phyloP scores from a whole-genome alignment of 31 red algal species.

The Asparagopsis taxiformis region DNA sequence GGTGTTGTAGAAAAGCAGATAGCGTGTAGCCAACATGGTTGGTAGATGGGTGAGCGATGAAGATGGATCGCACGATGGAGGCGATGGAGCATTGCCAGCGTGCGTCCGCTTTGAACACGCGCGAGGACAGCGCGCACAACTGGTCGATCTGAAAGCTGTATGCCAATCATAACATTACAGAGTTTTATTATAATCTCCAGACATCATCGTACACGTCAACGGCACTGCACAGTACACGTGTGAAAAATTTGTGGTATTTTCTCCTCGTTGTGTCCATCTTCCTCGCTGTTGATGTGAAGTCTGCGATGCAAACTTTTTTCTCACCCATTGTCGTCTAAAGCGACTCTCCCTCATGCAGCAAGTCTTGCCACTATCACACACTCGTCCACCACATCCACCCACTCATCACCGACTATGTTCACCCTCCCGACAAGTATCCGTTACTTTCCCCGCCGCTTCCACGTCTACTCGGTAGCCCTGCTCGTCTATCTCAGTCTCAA shows the following conservation, averaged over 20 bases:
- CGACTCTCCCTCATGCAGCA: too few relatives aligned
- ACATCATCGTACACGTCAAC: too few relatives aligned
- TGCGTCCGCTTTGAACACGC: not conserved
- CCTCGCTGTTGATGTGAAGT: too few relatives aligned
- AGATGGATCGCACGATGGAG: not conserved
- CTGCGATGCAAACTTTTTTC: too few relatives aligned
- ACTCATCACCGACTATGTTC: not conserved
- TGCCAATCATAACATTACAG: too few relatives aligned
- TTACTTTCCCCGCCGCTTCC: constrained; percentile 39
- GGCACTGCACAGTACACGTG: too few relatives aligned
- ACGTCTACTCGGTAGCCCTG: constrained; percentile 46
- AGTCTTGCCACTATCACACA: not conserved
- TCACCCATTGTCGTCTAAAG: too few relatives aligned
- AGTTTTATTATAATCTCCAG: too few relatives aligned
- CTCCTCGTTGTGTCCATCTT: too few relatives aligned
- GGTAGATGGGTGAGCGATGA: not conserved
- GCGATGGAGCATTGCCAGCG: not conserved
- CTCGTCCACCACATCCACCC: not conserved
- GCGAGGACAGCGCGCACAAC: too few relatives aligned
- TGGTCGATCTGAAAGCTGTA: too few relatives aligned
- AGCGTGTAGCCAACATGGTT: constrained; percentile 34
- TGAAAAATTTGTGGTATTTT: too few relatives aligned
- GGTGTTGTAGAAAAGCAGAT: constrained; percentile 82
- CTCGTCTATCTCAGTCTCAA: constrained; percentile 52
- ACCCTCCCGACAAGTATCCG: constrained; percentile 16